A percentile compares a stretch with the other conserved stretches of the same genome.
phyloP scores from a whole-genome alignment of 2,329 filamentous ascomycete species.

The Rugonectria rugulosa region DNA sequence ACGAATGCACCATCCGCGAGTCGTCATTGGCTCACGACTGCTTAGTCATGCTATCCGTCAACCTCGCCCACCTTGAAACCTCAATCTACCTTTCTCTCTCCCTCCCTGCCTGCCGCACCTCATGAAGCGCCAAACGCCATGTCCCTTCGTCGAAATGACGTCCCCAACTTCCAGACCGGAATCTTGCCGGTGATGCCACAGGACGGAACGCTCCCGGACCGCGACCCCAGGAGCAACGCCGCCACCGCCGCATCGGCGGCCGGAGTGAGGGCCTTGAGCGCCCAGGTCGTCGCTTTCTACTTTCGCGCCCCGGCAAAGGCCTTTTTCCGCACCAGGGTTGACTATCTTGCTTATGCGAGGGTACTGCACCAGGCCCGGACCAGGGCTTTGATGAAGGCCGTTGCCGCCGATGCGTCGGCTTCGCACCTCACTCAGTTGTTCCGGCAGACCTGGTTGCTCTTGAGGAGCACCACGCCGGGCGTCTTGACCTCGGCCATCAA shows the following conservation, averaged over 20 bases:
- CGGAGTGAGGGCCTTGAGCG: slow-evolving; percentile 81
- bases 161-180: slow-evolving; percentile 37
- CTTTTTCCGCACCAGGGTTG: slow-evolving; percentile 89
- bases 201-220: slow-evolving; percentile 53
- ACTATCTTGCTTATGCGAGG: slow-evolving; percentile 73
- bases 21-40: slow-evolving; percentile 27
- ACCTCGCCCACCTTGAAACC: slow-evolving; percentile 9
- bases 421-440: slow-evolving; percentile 45
- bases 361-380: slow-evolving; percentile 58
- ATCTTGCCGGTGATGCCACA: slow-evolving; percentile 56
- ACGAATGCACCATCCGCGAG: slow-evolving; percentile 11
- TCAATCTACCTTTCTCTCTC: not conserved
- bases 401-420: slow-evolving; percentile 44
- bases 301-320: slow-evolving; percentile 91
- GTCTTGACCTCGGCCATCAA: slow-evolving; percentile 72
- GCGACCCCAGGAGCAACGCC: slow-evolving; percentile 60
- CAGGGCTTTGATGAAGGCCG: slow-evolving; percentile 46
- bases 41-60: slow-evolving; percentile 34
- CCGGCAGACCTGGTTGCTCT: slow-evolving; percentile 55
- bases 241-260: slow-evolving; percentile 83
- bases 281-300: slow-evolving; percentile 87
- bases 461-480: slow-evolving; percentile 73
- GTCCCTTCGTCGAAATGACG: slow-evolving; percentile 44
- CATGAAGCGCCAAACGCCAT: slow-evolving; percentile 46
- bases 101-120: slow-evolving; percentile 17